phyloP scores from a whole-genome alignment of 192 early-diverging fungal genomes.

The Lobosporangium transversale region DNA sequence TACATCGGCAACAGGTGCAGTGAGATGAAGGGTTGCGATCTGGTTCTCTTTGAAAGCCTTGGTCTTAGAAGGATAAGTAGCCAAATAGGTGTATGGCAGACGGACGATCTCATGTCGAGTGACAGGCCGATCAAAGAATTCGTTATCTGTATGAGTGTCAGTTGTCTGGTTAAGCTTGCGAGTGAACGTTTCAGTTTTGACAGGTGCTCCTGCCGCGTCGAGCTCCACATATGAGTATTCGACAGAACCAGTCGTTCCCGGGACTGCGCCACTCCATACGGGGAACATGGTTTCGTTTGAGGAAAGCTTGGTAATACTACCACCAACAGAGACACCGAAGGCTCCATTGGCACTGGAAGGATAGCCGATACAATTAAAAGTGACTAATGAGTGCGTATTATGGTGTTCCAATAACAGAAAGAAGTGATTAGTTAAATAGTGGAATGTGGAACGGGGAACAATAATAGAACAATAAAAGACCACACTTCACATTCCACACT shows the following conservation, averaged over 20 bases:
- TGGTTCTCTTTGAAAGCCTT: conserved; percentile 54
- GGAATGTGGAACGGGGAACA: neutral
- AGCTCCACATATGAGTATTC: conserved; percentile 46
- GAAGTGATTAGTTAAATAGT: neutral
- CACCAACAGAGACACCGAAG: conserved; percentile 30
- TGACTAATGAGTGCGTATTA: too few species aligned
- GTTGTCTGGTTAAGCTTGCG: conserved; percentile 47
- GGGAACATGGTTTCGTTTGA: conserved; percentile 31
- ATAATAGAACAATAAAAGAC: neutral
- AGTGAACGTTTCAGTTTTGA: conserved; percentile 42
- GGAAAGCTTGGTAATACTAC: conserved; percentile 22
- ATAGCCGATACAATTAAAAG: conserved; percentile 41
- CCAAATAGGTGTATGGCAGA: conserved; percentile 58
- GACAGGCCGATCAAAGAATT: conserved; percentile 59
- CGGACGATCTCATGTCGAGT: conserved; percentile 46
- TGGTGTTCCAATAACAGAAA: neutral
- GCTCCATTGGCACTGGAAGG: conserved; percentile 8
- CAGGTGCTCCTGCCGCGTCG: conserved; percentile 17
- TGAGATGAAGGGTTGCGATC: conserved; percentile 56
- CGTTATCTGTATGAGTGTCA: conserved; percentile 51
- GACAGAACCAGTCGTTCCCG: conserved; percentile 25
- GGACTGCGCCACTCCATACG: conserved; percentile 26
- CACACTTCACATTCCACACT: too few species aligned
- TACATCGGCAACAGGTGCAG: conserved; percentile 35
- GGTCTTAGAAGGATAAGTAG: conserved; percentile 56